Evolutionary conservation across 768 basidiomycete species (phyloP), one percentile per base, ranked within the genome.

Genomic region (Psilocybe tampanensis): DNA sequence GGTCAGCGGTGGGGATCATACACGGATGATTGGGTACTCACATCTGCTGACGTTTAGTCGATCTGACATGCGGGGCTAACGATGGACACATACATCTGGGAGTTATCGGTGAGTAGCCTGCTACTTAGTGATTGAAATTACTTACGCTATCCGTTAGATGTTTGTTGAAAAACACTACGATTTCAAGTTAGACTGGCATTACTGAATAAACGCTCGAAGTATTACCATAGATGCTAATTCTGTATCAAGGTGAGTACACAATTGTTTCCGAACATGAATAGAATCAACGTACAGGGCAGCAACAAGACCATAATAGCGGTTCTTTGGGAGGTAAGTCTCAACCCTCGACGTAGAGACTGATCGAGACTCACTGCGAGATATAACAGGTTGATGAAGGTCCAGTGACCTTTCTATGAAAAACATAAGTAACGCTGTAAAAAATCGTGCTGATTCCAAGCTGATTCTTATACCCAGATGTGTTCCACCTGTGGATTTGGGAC

Each of bases 231-330:
- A 41, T 34, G 17, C 41, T 52, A 39, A 55, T 32, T 8, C 44
- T 41, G 42, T 2, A 17, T 18, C 22, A n/a, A n/a, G n/a, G 39
- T 11, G 3, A 9, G 34, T 2, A 19, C 3, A 3, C 24, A 23
- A 3, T 9, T 3, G 18, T 11, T 26, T 2, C 11, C 5, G n/a
- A n/a, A n/a, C 19, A 36, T 22, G n/a, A 17, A 18, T 1, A 32
- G 17, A 6, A 1, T 12, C 13, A 17, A n/a, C 53, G 45, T 19
- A 55, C 54, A 55, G 9, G 1, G 44, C 47, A 3, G 45, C 19
- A 12, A 33, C 54, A 8, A 55, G 26, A 13, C 34, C n/a, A 22
- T 55, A 55, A 17, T 55, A 55, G 3, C 54, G 33, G 44, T 55
- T 55, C 54, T 55, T 8, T 15, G 12, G 19, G 21, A 36, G 24